Conservation (phyloP, 2,329 filamentous ascomycete genomes). For the Fusarium domesticum region DNA sequence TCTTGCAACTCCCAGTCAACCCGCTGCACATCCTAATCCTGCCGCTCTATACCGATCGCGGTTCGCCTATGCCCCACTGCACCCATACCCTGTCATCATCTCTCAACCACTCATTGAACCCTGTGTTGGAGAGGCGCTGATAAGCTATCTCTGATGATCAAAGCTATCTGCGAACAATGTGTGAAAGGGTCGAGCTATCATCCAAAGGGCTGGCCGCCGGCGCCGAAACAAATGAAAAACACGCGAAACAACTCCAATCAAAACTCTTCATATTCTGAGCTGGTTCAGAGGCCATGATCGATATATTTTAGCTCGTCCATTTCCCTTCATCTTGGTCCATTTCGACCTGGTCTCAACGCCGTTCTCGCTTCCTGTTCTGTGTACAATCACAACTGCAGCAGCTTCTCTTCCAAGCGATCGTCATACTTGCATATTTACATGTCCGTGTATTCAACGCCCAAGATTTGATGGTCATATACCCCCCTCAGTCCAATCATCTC, state of each 20-base stretch:
- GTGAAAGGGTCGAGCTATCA: conserved; percentile 13
- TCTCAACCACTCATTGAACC: conserved; percentile 18
- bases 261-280: conserved; percentile 6
- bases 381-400: background rate
- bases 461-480: conserved; percentile 8
- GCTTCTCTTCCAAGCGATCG: background rate
- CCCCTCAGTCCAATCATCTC: conserved; percentile 3
- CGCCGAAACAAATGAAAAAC: conserved; percentile 16
- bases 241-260: conserved; percentile 19
- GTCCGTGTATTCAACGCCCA: background rate
- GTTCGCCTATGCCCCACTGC: conserved; percentile 18
- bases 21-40: conserved; percentile 8
- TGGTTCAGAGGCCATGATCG: conserved; percentile 1
- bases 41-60: conserved; percentile 9
- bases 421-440: background rate
- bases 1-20: background rate
- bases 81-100: conserved; percentile 13
- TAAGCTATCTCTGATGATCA: conserved; percentile 28
- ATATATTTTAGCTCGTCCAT: conserved; percentile 12
- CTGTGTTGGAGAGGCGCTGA: conserved; percentile 18
- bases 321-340: background rate
- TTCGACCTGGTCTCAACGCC: background rate
- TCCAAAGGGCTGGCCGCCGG: conserved; percentile 17
- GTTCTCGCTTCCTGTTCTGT: background rate
- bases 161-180: conserved; percentile 11